phyloP scores from a whole-genome alignment of 2,329 filamentous ascomycete species.

The Aspergillus spinulosporus region DNA sequence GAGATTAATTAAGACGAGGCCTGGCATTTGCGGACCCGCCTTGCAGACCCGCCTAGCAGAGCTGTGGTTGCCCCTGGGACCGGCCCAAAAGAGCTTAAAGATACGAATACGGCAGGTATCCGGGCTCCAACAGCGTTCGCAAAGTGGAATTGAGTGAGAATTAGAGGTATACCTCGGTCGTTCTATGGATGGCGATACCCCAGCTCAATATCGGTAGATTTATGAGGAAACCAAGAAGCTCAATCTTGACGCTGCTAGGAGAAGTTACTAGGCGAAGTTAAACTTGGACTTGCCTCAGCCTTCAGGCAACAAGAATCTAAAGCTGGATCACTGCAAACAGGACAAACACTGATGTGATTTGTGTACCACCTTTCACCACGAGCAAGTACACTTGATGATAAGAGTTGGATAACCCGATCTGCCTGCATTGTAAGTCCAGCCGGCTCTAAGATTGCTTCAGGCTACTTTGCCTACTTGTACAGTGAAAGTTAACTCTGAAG shows the following conservation, averaged over 20 bases:
- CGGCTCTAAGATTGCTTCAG: background rate
- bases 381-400: background rate
- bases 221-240: too few species aligned
- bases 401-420: background rate
- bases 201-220: too few species aligned
- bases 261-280: background rate
- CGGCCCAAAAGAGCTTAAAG: conserved; percentile 1
- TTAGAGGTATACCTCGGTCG: background rate
- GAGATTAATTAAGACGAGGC: background rate
- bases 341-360: conserved; percentile 17
- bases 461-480: background rate
- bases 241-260: too few species aligned
- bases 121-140: background rate
- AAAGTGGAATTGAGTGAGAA: background rate
- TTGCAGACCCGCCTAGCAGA: conserved; percentile 15
- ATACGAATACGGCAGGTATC: background rate
- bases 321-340: conserved; percentile 6
- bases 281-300: background rate
- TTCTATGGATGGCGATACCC: too few species aligned
- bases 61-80: conserved; percentile 17
- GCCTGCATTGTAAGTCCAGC: background rate
- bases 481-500: background rate
- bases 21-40: conserved; percentile 1
- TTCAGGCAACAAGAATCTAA: background rate
- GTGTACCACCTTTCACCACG: conserved; percentile 10